phyloP scores from a whole-genome alignment of 75 land plant genomes.

The Sequoia sempervirens region DNA sequence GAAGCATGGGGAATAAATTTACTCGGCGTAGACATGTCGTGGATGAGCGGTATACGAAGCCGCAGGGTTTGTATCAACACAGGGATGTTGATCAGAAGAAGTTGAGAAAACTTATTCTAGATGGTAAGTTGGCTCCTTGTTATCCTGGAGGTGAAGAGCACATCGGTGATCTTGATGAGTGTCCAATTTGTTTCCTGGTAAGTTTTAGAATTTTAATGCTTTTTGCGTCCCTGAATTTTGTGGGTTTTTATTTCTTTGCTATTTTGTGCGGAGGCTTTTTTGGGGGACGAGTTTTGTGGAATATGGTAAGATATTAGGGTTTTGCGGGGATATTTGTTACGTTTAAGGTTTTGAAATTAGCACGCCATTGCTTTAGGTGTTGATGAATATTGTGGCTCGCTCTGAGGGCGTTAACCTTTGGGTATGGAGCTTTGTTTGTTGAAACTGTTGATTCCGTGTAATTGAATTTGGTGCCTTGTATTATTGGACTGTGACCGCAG shows the following conservation, averaged over 20 bases:
- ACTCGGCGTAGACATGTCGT: constrained; percentile 58
- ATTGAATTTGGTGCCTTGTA: not conserved
- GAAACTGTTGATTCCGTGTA: not conserved
- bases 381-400: not conserved
- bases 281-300: not conserved
- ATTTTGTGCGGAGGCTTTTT: not conserved
- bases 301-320: not conserved
- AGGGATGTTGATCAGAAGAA: constrained; percentile 80
- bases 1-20: constrained; percentile 75
- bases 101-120: constrained; percentile 85
- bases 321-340: not conserved
- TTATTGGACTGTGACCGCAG: not conserved
- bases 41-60: constrained; percentile 78
- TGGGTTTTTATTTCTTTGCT: not conserved
- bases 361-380: not conserved
- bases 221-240: not conserved
- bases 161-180: constrained; percentile 76
- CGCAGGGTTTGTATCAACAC: constrained; percentile 76
- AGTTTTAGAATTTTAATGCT: constrained; percentile 7
- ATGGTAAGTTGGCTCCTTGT: constrained; percentile 86
- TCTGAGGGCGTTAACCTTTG: not conserved
- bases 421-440: not conserved
- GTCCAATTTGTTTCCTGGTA: constrained; percentile 97
- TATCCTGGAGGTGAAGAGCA: constrained; percentile 78
- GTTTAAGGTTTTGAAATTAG: not conserved